Evolutionary conservation across 805 yeast species (phyloP), one percentile per base, ranked within the genome.

Genomic region (Ogataea paraovalis): DNA sequence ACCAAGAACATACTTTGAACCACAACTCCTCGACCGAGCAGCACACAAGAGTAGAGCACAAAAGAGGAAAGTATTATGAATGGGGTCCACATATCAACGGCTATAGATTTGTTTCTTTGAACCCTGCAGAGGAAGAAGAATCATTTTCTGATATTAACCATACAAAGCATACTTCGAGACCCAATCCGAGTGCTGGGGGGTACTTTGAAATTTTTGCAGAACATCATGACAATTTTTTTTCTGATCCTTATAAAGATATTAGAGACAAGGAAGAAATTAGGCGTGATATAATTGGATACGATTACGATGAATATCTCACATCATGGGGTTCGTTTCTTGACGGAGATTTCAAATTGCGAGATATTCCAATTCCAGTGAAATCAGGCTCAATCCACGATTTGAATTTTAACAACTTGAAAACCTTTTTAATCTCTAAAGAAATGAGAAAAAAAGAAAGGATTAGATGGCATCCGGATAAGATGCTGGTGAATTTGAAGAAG

Each of bases 401-500:
- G 2, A 47, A 39, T 21, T 23, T 38, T 3, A 44, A 44, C 1
- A 45, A 44, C 6, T 45, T 65, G 13, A 14, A 19, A 4, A 20
- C 13, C 1, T 65, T 65, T 41, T 27, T 65, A 4, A 36, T 37
- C 7, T 30, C 49, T 2, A 42, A 42, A 33, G 47, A 54, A 5
- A 51, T 64, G 9, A 49, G 70, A 21, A 79, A 74, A 48, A 54
- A 49, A 25, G 89, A 83, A 54, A 60, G 89, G 46, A 61, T 83
- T 5, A 64, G 78, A 51, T 83, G 89, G 89, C 90, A 83, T 59
- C 90, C 90, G 1, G 90, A 83, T 57, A 76, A 74, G 56, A 76
- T 83, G 82, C 56, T 56, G 3, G 36, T 33, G 50, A 60, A 47
- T 33, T 58, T 48, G 21, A 50, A 46, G 14, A 20, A 34, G 14